phyloP scores from a whole-genome alignment of 2,329 filamentous ascomycete genomes.

The Berkeleyomyces rouxiae region DNA sequence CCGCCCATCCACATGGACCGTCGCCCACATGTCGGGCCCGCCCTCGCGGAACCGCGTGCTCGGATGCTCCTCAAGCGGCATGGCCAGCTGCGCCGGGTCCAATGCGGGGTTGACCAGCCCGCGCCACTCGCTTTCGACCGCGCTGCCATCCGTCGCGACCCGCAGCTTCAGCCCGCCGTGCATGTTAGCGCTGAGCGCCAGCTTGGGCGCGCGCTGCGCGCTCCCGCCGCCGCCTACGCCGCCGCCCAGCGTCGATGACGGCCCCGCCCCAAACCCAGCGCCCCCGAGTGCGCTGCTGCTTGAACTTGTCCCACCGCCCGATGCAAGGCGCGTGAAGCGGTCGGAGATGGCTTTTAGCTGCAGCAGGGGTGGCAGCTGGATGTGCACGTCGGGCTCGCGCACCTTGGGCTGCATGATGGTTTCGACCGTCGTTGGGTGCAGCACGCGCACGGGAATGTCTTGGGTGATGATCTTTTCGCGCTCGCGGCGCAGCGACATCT shows the following conservation, averaged over 20 bases:
- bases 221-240: conserved; percentile 16
- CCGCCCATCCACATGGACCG: conserved; percentile 75
- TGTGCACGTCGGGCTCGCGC: conserved; percentile 84
- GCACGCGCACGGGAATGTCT: conserved; percentile 84
- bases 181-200: conserved; percentile 89
- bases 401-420: conserved; percentile 86
- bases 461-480: conserved; percentile 88
- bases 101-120: conserved; percentile 75
- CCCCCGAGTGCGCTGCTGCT: neutral
- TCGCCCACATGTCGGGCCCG: conserved; percentile 73
- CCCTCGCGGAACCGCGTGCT: conserved; percentile 61
- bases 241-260: conserved; percentile 12
- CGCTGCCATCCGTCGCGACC: conserved; percentile 67
- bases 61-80: conserved; percentile 61
- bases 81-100: conserved; percentile 58
- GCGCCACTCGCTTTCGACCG: conserved; percentile 73
- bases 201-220: conserved; percentile 36
- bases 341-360: conserved; percentile 91
- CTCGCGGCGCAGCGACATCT: conserved; percentile 45
- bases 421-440: conserved; percentile 70
- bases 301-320: conserved; percentile 23
- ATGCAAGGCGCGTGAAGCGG: conserved; percentile 76
- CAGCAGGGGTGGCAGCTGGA: conserved; percentile 69
- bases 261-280: neutral
- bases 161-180: conserved; percentile 69